Base-by-base conservation (phyloP, 1,284 basidiomycete genomes). In the Laetiporus sulphureus region DNA sequence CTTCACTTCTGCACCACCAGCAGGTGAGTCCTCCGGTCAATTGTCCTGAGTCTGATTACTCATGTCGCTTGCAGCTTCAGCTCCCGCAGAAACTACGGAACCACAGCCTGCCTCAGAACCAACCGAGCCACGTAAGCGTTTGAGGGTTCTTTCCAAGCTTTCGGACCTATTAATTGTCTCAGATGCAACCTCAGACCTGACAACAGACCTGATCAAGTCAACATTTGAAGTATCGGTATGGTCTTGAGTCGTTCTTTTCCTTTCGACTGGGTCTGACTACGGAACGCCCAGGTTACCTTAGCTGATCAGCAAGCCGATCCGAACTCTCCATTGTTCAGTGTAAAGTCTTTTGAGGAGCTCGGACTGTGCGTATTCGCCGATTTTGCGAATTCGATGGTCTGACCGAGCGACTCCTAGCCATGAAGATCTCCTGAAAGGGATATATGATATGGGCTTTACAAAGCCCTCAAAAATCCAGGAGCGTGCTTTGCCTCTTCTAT, bases 401-500 rank as follows among this genome's bases (percentile, higher is more conserved):
- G 27, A 35, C 40, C 35, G 32, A 16, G 24, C 33, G 43, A 32
- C 33, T 27, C 23, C 30, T 59, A 95, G 92, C 41, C 83, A 91
- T 62, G 72, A 79, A 38, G 89, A 97, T 62, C 74, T 99, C 22
- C 77, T 97, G 50, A 96, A 95, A 64, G 96, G 96, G n/a, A 79
- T 99, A 40, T 97, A 94, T 63, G 84, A 86, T 36, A 89, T 96
- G 80, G 91, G 91, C 31, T 99, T 98, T 67, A 89, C 91, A 41
- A 96, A 95, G 64, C 96, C 96, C 3, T 97, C 93, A 42, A 99
- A 99, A 69, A 99, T 99, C 51, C 96, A 99, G 70, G 96, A 98
- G 71, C 85, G 90, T 48, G 96, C 96, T 18, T 70, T 99, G 21
- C 96, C 96, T 3, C 72, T 99, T 29, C 76, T 99, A 21, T 78